Evolutionary conservation across 805 yeast genomes (phyloP).

Genomic region (Kuraishia piskuri): DNA sequence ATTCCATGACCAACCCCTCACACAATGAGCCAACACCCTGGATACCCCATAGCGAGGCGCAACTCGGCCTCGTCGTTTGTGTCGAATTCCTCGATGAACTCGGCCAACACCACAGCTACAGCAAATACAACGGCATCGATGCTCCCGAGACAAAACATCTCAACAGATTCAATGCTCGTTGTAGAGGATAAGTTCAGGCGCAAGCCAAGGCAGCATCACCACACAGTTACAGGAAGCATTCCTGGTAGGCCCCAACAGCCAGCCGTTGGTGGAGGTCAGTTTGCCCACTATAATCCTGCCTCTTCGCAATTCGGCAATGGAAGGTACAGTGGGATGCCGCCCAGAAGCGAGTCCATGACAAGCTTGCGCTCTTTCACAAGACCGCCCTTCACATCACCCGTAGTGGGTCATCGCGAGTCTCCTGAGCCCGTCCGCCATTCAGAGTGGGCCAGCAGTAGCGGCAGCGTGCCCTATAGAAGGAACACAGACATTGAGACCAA

Average conservation of each 20-base stretch:
- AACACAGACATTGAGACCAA: background rate
- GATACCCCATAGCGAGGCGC: background rate
- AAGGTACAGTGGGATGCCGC: background rate
- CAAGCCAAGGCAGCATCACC: conserved; percentile 23
- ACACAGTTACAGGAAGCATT: conserved; percentile 6
- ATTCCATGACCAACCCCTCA: too few relatives aligned
- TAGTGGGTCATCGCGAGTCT: background rate
- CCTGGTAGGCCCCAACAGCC: too few relatives aligned
- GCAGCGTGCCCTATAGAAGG: too few relatives aligned
- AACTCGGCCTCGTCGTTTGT: conserved; percentile 1
- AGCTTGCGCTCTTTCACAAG: conserved; percentile 3
- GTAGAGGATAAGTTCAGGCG: conserved; percentile 31
- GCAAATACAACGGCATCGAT: background rate
- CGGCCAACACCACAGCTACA: background rate
- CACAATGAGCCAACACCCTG: too few relatives aligned
- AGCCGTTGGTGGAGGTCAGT: too few relatives aligned
- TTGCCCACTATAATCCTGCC: background rate
- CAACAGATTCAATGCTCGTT: conserved; percentile 29
- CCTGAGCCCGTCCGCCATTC: too few relatives aligned
- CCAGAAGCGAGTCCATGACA: background rate
- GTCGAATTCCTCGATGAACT: background rate
- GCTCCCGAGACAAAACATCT: conserved; percentile 21
- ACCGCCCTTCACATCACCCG: background rate
- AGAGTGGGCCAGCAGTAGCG: too few relatives aligned
- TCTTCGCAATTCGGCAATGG: background rate